Conservation (phyloP, 768 basidiomycete species). For the Ramaria sp. region DNA sequence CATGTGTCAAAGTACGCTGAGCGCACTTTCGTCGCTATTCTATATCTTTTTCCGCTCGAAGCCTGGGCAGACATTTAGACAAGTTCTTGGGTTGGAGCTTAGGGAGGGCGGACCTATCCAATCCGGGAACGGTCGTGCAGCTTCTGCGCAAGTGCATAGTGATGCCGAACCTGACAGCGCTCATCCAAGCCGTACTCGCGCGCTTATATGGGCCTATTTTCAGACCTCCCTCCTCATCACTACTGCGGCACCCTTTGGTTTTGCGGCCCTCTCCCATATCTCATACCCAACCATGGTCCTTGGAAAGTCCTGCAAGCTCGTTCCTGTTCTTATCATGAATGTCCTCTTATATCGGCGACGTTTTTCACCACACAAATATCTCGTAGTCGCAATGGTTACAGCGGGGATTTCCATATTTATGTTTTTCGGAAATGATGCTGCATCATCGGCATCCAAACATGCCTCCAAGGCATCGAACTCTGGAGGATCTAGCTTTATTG, state of each 20-base stretch:
- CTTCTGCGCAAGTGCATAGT: slow-evolving; percentile 26
- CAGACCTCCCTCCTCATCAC: slow-evolving; percentile 86
- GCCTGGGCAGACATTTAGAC: slow-evolving; percentile 36
- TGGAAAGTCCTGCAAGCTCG: slow-evolving; percentile 97
- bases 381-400: slow-evolving; percentile 91
- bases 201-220: slow-evolving; percentile 62
- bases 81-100: slow-evolving; percentile 51
- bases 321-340: slow-evolving; percentile 98
- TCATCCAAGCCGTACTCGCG: slow-evolving; percentile 25
- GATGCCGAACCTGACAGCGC: slow-evolving; percentile 22
- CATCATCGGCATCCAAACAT: slow-evolving; percentile 28
- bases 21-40: slow-evolving; percentile 62
- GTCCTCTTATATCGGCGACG: slow-evolving; percentile 86
- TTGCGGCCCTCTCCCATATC: slow-evolving; percentile 89
- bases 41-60: slow-evolving; percentile 62
- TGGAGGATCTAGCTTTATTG: slow-evolving; percentile 47
- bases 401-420: slow-evolving; percentile 89
- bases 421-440: slow-evolving; percentile 59
- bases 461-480: slow-evolving; percentile 26
- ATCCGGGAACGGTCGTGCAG: slow-evolving; percentile 19
- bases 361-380: slow-evolving; percentile 90
- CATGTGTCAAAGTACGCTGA: slow-evolving; percentile 73
- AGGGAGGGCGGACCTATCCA: slow-evolving; percentile 13
- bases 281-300: slow-evolving; percentile 99
- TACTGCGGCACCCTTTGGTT: slow-evolving; percentile 89